Evolutionary conservation across 495 filamentous ascomycete species (phyloP), one percentile per base, ranked within the genome.

Genomic region (Podospora didyma): DNA sequence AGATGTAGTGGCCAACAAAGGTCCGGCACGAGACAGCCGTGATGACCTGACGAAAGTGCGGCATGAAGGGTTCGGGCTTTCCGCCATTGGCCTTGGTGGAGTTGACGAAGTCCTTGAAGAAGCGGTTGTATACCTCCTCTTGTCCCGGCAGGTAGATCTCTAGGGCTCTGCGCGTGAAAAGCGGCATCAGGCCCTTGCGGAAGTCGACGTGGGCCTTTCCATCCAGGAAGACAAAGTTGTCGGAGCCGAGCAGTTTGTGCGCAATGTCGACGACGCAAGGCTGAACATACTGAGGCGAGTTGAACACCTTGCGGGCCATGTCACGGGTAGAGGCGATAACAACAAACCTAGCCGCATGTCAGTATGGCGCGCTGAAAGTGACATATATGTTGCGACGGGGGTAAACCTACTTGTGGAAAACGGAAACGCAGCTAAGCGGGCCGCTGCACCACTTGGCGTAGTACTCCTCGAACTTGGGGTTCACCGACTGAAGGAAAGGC

Each of bases 171-270:
- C 92, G 90, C 12, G 93, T 97, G 77, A 98, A 98, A 23, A 98
- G 81, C 50, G 86, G 87, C 69, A 97, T 97, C 57, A 98, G 78
- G 57, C 95, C 94, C 74, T 96, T 97, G 69, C 94, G 91, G 75
- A 91, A 98, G 57, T 98, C 94, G 55, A 96, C 90, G 66, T 98
- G 94, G 46, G 85, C 86, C 72, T 90, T 93, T 59, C 94, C 94
- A 69, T 97, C 94, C 65, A 98, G 77, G 78, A 98, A 98, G 7
- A 98, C 94, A 92, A 92, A 98, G 77, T 97, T 97, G 60, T 81
- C 86, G 56, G 86, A 83, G 37, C 94, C 89, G 56, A 98, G 86
- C 46, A 98, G 86, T 76, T 97, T 97, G 77, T 92, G 86, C 42
- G 94, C 95, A 46, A 86, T 85, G 75, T 97, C 95, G 57, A 98